Evolutionary conservation across 164 flowering plant species (phyloP).

Genomic region (Houttuynia cordata): DNA sequence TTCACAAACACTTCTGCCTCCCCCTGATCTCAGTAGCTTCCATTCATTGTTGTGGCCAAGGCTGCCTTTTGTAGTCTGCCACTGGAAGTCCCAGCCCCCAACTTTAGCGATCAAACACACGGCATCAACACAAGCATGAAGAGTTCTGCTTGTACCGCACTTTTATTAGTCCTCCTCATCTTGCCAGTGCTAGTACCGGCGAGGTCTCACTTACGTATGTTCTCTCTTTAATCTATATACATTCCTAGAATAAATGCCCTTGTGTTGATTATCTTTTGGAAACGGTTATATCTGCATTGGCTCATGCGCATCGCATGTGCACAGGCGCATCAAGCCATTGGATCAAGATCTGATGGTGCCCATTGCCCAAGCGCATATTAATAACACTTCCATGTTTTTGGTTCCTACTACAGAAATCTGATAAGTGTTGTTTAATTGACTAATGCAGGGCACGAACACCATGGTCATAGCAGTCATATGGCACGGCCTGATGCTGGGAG

Average conservation of each 20-base stretch:
- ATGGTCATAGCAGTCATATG: conserved; percentile 11
- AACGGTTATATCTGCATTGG: too few species aligned
- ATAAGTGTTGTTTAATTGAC: too few species aligned
- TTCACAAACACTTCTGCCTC: not conserved
- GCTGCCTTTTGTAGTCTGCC: not conserved
- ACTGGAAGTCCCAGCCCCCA: not conserved
- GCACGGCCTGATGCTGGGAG: conserved; percentile 11
- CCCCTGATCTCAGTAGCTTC: too few species aligned
- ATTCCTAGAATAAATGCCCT: too few species aligned
- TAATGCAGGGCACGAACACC: not conserved
- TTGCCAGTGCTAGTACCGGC: conserved; percentile 15
- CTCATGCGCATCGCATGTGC: too few species aligned
- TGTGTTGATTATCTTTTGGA: too few species aligned
- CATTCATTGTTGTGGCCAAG: too few species aligned
- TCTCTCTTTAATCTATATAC: not conserved
- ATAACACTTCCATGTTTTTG: too few species aligned
- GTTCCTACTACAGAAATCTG: too few species aligned
- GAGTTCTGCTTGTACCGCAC: conserved; percentile 8
- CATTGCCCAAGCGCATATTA: too few species aligned
- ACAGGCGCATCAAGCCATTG: too few species aligned
- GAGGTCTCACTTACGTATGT: conserved; percentile 19
- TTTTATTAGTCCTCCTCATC: conserved; percentile 11
- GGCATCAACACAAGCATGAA: conserved; percentile 12
- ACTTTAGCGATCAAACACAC: not conserved
- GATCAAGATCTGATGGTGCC: too few species aligned